Base-by-base conservation (phyloP, 257 asterid species). In the Striga asiatica region DNA sequence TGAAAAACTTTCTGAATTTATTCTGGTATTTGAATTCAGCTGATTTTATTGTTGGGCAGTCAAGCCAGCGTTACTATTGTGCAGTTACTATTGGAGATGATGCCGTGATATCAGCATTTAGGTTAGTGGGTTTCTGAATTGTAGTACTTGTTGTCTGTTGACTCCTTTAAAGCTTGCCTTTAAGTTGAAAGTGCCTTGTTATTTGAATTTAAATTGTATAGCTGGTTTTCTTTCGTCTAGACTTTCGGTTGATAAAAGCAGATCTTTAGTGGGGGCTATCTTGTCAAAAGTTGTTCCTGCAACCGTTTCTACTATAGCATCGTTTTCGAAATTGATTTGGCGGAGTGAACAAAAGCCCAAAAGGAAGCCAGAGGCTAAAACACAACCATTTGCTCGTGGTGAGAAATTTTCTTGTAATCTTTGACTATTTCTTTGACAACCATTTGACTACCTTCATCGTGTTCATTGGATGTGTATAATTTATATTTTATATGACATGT, bases 1-100 rank as follows among this genome's bases (percentile, higher is more conserved):
- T 22, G 13, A 78, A 76, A 53, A 62, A 46, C 66, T 73, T 66
- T 72, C 84, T 77, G 83, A 79, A 77, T 73, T 78, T 74, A 73
- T 71, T 73, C 74, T 79, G 83, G 75, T 76, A 71, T 74, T 82
- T 85, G 89, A 89, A 82, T 79, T 79, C 92, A 81, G 93, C 84
- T 83, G 85, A 74, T 85, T 83, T 85, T 85, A 67, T 85, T 89
- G 78, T 82, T 85, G 95, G 94, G 76, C 94, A 89, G 97, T 82
- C 97, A 64, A 83, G 82, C 76, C 86, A 80, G 72, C 85, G 78
- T 54, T 85, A 89, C 78, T 83, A 89, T 64, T 71, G 93, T 69
- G 94, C 94, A 58, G 83, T 89, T 70, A 73, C 94, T 58, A 56
- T 85, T 37, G 95, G 97, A 77, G 88, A 80, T 64, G 95, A 85